These are phyloP conservation scores for Actinomucor elegans DNA, from an alignment of 371 early-diverging fungal genomes.

Conservation along the genomic window DNA sequence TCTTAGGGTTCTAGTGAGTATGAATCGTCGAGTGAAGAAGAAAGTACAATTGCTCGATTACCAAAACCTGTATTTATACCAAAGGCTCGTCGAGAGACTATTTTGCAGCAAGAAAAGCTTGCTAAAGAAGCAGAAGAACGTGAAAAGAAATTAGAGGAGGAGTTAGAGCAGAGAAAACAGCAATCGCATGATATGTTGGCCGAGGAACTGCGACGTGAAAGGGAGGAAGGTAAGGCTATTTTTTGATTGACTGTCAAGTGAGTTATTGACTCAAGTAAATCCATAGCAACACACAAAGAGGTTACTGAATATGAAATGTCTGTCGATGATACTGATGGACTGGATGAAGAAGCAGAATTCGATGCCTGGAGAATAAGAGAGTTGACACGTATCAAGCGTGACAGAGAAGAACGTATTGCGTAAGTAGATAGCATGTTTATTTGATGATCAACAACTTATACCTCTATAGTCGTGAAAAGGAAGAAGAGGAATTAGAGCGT, in stretches of 20 bases:
- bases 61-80: conserved; percentile 87
- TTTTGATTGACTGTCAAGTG: neutral
- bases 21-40: conserved; percentile 60
- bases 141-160: conserved; percentile 47
- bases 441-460: no score
- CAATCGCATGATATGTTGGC: conserved; percentile 79
- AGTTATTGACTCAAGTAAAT: neutral
- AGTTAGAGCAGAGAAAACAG: conserved; percentile 64
- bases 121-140: conserved; percentile 64
- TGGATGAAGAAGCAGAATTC: conserved; percentile 86
- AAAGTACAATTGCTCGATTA: conserved; percentile 41
- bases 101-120: conserved; percentile 61
- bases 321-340: conserved; percentile 90
- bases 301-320: conserved; percentile 32
- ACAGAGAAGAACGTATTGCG: conserved; percentile 75
- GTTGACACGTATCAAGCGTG: conserved; percentile 84
- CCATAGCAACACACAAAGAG: conserved; percentile 31
- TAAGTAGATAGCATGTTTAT: conserved; percentile 46
- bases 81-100: conserved; percentile 73
- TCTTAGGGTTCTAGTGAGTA: conserved; percentile 61
- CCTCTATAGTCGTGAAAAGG: conserved; percentile 62
- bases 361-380: conserved; percentile 94
- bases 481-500: conserved; percentile 79
- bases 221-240: conserved; percentile 22
- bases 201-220: conserved; percentile 61